Evolutionary conservation across 441 rosid species (phyloP).

Genomic region (Aquilaria agallochum): DNA sequence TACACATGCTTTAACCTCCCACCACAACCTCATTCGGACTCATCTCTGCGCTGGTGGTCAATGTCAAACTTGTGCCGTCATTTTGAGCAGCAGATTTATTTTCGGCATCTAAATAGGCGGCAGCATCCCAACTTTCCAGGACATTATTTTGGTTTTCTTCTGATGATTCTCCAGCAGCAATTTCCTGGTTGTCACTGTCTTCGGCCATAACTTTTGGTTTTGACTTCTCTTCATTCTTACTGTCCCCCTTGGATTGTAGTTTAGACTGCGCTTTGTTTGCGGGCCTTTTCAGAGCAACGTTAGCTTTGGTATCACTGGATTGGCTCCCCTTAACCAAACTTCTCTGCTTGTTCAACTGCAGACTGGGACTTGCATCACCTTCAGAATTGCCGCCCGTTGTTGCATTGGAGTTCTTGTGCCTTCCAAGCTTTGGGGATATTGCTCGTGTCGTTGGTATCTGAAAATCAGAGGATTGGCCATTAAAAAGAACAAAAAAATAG

Average conservation of each 20-base stretch:
- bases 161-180: slow-evolving; percentile 13
- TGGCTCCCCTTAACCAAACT: slow-evolving; percentile 29
- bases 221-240: slow-evolving; percentile 29
- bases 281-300: slow-evolving; percentile 29
- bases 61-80: slow-evolving; percentile 24
- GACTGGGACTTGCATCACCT: slow-evolving; percentile 27
- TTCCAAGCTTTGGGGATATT: slow-evolving; percentile 86
- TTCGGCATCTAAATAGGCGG: slow-evolving; percentile 9
- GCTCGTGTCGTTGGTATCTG: slow-evolving; percentile 89
- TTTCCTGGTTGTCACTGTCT: slow-evolving; percentile 17
- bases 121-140: slow-evolving; percentile 15
- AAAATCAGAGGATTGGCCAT: slow-evolving; percentile 1
- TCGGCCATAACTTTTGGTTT: slow-evolving; percentile 27
- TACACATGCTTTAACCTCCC: slow-evolving; percentile 43
- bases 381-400: slow-evolving; percentile 28
- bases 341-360: slow-evolving; percentile 30
- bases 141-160: slow-evolving; percentile 27
- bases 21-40: slow-evolving; percentile 52
- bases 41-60: slow-evolving; percentile 39
- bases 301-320: slow-evolving; percentile 26
- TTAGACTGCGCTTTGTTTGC: slow-evolving; percentile 38
- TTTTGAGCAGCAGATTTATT: slow-evolving; percentile 18
- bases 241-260: slow-evolving; percentile 31
- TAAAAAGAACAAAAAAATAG: not conserved
- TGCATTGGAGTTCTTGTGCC: slow-evolving; percentile 49